phyloP scores from a whole-genome alignment of 768 basidiomycete species.

The Suillus hirtellus region DNA sequence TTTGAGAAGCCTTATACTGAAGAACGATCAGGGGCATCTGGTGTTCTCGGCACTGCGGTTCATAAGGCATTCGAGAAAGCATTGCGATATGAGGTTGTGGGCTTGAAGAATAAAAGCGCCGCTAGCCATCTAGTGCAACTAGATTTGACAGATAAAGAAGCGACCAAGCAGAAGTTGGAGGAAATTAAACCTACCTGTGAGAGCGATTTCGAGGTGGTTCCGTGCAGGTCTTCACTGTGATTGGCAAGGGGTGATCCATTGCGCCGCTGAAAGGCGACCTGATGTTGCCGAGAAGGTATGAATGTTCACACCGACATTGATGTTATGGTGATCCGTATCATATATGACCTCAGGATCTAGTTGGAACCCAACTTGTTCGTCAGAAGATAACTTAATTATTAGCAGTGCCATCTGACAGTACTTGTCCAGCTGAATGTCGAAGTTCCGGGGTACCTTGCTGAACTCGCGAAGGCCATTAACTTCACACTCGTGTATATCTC shows the following conservation, averaged over 20 bases:
- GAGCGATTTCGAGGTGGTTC: slow-evolving; percentile 29
- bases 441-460: slow-evolving; percentile 72
- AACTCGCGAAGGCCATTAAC: slow-evolving; percentile 56
- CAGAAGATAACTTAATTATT: neutral
- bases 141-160: slow-evolving; percentile 62
- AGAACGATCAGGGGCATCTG: slow-evolving; percentile 73
- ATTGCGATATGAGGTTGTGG: slow-evolving; percentile 48
- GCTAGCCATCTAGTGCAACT: slow-evolving; percentile 54
- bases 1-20: neutral
- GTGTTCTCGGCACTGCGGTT: slow-evolving; percentile 84
- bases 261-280: slow-evolving; percentile 91
- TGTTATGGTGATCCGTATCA: neutral
- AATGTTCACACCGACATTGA: slow-evolving; percentile 7
- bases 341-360: slow-evolving; percentile 55
- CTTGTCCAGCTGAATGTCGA: slow-evolving; percentile 69
- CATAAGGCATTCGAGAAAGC: slow-evolving; percentile 58
- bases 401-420: neutral
- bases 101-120: slow-evolving; percentile 72
- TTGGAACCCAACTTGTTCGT: slow-evolving; percentile 60
- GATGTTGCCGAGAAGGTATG: slow-evolving; percentile 89
- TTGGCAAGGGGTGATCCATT: slow-evolving; percentile 81
- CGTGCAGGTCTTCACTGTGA: slow-evolving; percentile 7
- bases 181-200: slow-evolving; percentile 70
- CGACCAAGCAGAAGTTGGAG: slow-evolving; percentile 55
- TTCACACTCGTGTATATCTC: slow-evolving; percentile 90